Conservation (phyloP, 345 rosid genomes). For the Eucalyptus sideroxylon region DNA sequence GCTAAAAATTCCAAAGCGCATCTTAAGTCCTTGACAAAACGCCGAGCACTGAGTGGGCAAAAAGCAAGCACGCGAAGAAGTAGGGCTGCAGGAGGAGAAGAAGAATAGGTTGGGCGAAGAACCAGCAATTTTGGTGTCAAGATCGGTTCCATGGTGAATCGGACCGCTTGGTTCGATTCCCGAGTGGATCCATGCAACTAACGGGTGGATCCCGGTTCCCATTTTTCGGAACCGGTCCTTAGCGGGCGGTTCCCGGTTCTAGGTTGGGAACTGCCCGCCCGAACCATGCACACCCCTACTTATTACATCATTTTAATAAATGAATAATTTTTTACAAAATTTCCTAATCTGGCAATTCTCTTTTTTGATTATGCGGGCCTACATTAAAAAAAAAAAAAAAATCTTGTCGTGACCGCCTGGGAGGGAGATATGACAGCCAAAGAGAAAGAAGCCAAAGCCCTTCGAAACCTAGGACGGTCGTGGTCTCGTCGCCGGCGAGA, state of each 20-base stretch:
- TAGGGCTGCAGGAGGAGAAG: too few relatives aligned
- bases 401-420: background rate
- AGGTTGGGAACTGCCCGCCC: accelerated
- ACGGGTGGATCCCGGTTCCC: accelerated
- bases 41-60: too few relatives aligned
- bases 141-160: too few relatives aligned
- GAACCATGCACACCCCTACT: too few relatives aligned
- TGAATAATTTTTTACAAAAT: too few relatives aligned
- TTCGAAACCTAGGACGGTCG: background rate
- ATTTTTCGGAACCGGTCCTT: accelerated
- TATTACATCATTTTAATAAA: too few relatives aligned
- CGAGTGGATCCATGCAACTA: too few relatives aligned
- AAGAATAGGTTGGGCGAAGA: too few relatives aligned
- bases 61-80: too few relatives aligned
- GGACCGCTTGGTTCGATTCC: accelerated
- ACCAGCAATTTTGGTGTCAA: too few relatives aligned
- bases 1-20: too few relatives aligned
- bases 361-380: background rate
- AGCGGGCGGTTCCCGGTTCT: accelerated
- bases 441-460: background rate
- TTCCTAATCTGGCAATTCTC: background rate
- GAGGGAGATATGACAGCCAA: background rate
- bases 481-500: background rate
- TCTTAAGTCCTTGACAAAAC: too few relatives aligned
- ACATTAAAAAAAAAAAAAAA: background rate